Percentiles rank a stretch among this genome's conserved stretches.
Evolutionary conservation across 2,329 filamentous ascomycete genomes (phyloP).

Genomic region (Fusarium phyllophilum): DNA sequence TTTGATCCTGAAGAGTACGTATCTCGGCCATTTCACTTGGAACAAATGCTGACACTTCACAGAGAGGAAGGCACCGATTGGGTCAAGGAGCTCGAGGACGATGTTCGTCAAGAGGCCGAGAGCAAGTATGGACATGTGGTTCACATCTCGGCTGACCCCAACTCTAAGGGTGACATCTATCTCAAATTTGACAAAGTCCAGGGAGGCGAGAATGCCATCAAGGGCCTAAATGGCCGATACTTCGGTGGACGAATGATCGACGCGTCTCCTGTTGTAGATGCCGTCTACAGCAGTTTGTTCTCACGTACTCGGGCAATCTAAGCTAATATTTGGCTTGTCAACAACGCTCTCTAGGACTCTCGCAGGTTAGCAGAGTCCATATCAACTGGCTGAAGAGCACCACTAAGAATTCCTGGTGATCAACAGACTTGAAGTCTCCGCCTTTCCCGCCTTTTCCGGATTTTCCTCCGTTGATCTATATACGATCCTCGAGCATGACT

Average conservation of each 20-base stretch:
- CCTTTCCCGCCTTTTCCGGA: constrained; percentile 34
- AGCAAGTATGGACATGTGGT: constrained; percentile 96
- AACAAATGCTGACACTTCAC: constrained; percentile 48
- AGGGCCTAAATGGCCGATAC: constrained; percentile 95
- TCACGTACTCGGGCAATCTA: constrained; percentile 85
- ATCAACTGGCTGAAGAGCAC: constrained; percentile 38
- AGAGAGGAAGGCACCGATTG: constrained; percentile 89
- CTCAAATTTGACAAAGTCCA: constrained; percentile 97
- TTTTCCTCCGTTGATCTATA: constrained; percentile 7
- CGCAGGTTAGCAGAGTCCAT: constrained; percentile 50
- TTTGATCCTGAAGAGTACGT: constrained; percentile 92
- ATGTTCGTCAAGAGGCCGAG: constrained; percentile 92
- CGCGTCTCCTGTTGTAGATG: constrained; percentile 95
- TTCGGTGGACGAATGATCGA: constrained; percentile 95
- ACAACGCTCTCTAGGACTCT: constrained; percentile 60
- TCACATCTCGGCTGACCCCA: constrained; percentile 94
- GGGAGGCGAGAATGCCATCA: constrained; percentile 96
- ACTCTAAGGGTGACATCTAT: constrained; percentile 95
- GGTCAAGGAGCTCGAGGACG: constrained; percentile 93
- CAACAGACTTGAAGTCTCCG: constrained; percentile 45
- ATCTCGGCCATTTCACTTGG: background rate
- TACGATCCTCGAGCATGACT: constrained; percentile 16
- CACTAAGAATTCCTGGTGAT: constrained; percentile 44
- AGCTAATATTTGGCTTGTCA: constrained; percentile 64
- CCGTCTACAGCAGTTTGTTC: constrained; percentile 98